Evolutionary conservation across 225 moss, liverwort and hornwort genomes (phyloP), one percentile per base, ranked within the genome.

Genomic region (Anthoceros angustus): DNA sequence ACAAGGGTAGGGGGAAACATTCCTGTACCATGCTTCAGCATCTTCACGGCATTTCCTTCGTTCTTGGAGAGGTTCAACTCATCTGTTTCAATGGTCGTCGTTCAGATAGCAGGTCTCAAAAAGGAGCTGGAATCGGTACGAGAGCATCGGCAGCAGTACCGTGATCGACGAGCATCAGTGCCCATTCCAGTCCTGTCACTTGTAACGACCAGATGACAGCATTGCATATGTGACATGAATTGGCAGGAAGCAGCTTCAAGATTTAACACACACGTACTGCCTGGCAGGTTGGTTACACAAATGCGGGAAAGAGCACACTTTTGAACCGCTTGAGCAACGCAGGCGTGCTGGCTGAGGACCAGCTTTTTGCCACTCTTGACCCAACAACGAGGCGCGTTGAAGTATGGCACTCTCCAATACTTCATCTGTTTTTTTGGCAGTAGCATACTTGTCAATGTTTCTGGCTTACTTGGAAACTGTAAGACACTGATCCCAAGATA

Each of bases 291-390:
- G 95, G 95, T 50, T 98, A 98, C 83, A 98, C 95, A 66, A 98
- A 98, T 72, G 95, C 95, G 63, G 95, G 95, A n/a, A 98, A 98
- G 70, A 89, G 88, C 71, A 92, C 95, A 32, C 79, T 98, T 60
- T 66, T 98, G 25, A 98, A 98, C 70, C 86, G 92, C 68, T 82
- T 98, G 42, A 92, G 89, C 78, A 88, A 88, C 75, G 95, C 95
- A 71, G 79, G 88, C 61, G 92, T 98, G 32, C 76, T 98, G 72
- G 95, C 95, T 65, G 95, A 98, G 73, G 95, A 98, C 77, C 85
- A 85, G 18, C 89, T 98, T 10, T 98, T 98, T 61, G 95, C 95
- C 63, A 98, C 95, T 68, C 81, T 98, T 74, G 95, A 98, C 74
- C 95, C 95, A 70, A 98, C 95, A 23, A 98, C 95, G 42, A 80